Percentiles rank a stretch among this genome's conserved stretches.
phyloP scores from a whole-genome alignment of 2,329 filamentous ascomycete genomes.

The Aspergillus puulaauensis region DNA sequence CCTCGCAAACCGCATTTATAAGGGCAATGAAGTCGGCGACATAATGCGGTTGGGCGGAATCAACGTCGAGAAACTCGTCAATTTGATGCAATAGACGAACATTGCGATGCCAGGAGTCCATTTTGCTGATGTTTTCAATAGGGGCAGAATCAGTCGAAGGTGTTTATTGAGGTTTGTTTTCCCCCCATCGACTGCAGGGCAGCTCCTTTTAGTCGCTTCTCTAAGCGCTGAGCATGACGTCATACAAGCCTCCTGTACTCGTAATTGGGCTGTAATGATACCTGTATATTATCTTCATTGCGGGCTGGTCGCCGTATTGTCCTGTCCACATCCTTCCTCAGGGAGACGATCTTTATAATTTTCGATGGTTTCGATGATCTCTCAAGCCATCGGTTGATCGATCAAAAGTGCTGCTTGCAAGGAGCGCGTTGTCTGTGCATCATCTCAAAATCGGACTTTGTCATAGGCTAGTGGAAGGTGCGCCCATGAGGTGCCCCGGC shows the following conservation, averaged over 20 bases:
- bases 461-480: not conserved
- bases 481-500: slow-evolving; percentile 1
- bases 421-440: not conserved
- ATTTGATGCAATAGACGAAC: slow-evolving; percentile 29
- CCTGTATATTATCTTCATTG: not conserved
- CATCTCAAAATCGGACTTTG: not conserved
- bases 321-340: not conserved
- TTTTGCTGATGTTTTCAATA: slow-evolving; percentile 3
- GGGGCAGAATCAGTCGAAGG: not conserved
- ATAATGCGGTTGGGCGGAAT: slow-evolving; percentile 23
- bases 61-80: slow-evolving; percentile 28
- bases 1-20: slow-evolving; percentile 29
- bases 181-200: not conserved
- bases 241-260: slow-evolving; percentile 1
- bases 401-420: not conserved
- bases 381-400: not conserved
- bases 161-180: slow-evolving; percentile 4
- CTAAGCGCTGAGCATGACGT: slow-evolving; percentile 10
- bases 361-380: not conserved
- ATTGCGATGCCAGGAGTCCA: slow-evolving; percentile 27
- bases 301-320: not conserved
- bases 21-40: slow-evolving; percentile 28
- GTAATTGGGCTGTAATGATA: not conserved
- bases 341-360: not conserved
- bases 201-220: slow-evolving; percentile 1